Conservation (phyloP, 2,329 filamentous ascomycete species). For the Talaromyces amestolkiae region DNA sequence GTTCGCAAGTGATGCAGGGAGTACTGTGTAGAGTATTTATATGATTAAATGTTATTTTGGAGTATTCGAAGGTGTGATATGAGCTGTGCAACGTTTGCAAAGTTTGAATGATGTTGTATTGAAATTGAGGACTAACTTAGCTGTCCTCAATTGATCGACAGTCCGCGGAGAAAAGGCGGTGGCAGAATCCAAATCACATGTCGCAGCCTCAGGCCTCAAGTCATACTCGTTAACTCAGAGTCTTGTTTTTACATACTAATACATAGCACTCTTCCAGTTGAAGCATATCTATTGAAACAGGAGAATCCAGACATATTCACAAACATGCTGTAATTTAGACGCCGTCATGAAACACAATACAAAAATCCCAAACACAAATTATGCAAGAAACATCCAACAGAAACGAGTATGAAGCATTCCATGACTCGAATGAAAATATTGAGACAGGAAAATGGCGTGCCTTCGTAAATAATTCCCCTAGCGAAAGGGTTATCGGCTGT, state of each 20-base stretch:
- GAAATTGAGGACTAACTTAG: conserved; percentile 22
- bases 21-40: neutral
- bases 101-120: neutral
- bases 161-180: conserved; percentile 26
- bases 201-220: neutral
- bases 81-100: neutral
- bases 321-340: conserved; percentile 7
- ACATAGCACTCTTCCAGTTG: conserved; percentile 3
- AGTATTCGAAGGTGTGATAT: neutral
- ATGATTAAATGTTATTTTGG: neutral
- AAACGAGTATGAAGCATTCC: neutral
- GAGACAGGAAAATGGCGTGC: conserved; percentile 14
- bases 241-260: neutral
- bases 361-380: conserved; percentile 7
- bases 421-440: neutral
- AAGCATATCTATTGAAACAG: conserved; percentile 4
- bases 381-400: conserved; percentile 8
- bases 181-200: conserved; percentile 19
- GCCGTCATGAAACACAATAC: conserved; percentile 5
- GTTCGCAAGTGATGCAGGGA: neutral
- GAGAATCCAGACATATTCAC: neutral
- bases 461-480: conserved; percentile 15
- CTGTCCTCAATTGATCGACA: conserved; percentile 25
- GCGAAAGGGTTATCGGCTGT: conserved; percentile 24
- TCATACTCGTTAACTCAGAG: too few relatives aligned